phyloP scores from a whole-genome alignment of 768 basidiomycete species.

The Serendipita sp. region DNA sequence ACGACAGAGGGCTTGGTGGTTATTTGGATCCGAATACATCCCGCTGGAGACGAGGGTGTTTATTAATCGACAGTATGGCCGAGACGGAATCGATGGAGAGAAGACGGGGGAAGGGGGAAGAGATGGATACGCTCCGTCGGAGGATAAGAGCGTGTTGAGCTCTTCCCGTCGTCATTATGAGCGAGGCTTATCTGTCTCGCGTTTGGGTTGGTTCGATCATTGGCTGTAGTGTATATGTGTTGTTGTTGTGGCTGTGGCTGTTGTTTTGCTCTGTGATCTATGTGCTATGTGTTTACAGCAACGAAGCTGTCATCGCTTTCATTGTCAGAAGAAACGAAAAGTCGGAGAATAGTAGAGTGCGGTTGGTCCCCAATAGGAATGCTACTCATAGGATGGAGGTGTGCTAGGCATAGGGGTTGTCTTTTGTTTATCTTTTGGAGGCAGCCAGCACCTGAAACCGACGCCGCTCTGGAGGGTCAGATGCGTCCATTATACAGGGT shows the following conservation, averaged over 20 bases:
- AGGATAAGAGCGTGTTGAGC: not conserved
- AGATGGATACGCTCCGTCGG: not conserved
- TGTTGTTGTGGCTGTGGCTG: not conserved
- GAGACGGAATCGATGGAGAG: not conserved
- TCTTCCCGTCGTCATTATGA: not conserved
- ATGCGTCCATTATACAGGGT: too few relatives aligned
- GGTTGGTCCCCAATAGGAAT: too few relatives aligned
- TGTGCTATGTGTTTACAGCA: too few relatives aligned
- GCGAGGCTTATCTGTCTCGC: not conserved
- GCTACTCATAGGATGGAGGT: too few relatives aligned
- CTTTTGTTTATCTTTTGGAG: too few relatives aligned
- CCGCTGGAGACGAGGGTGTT: not conserved
- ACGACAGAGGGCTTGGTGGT: not conserved
- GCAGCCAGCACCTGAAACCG: too few relatives aligned
- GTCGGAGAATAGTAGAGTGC: too few relatives aligned
- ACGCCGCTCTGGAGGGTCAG: too few relatives aligned
- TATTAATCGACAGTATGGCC: not conserved
- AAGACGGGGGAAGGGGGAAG: not conserved
- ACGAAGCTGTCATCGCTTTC: too few relatives aligned
- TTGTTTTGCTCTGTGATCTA: too few relatives aligned
- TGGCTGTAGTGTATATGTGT: not conserved
- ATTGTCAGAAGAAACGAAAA: too few relatives aligned
- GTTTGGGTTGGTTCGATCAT: not conserved
- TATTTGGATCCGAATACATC: not conserved
- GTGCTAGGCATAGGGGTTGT: too few relatives aligned